Conservation (phyloP, 495 filamentous ascomycete genomes). For the Geoglossum glabrum region DNA sequence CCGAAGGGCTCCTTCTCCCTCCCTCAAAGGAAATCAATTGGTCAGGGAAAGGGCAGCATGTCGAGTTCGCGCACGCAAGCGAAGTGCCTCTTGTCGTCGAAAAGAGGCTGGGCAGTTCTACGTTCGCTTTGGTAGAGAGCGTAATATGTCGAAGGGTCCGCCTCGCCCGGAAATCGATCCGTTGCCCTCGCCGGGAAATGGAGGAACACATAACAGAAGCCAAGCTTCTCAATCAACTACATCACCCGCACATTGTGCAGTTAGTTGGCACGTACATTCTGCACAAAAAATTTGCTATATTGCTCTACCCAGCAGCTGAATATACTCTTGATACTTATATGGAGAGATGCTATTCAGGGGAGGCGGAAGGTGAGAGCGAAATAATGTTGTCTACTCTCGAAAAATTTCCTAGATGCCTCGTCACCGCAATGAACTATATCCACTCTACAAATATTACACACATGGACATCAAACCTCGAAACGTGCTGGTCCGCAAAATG, state of each 20-base stretch:
- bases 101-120: neutral
- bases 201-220: neutral
- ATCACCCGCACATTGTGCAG: neutral
- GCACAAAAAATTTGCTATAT: neutral
- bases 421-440: neutral
- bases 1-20: too few species aligned
- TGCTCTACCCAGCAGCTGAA: neutral
- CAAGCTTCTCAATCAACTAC: neutral
- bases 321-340: neutral
- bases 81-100: neutral
- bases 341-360: neutral
- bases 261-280: neutral
- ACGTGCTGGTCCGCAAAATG: neutral
- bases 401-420: neutral
- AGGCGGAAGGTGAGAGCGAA: too few species aligned
- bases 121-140: neutral
- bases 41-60: neutral
- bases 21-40: neutral
- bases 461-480: neutral
- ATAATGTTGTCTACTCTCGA: neutral
- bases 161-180: neutral
- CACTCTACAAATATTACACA: neutral
- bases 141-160: neutral
- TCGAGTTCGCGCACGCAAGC: neutral
- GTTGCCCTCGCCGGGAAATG: neutral